A percentile compares a stretch with the other conserved stretches of the same genome.
Conservation (phyloP, 805 yeast genomes). For the Wickerhamomyces kurtzmanii region DNA sequence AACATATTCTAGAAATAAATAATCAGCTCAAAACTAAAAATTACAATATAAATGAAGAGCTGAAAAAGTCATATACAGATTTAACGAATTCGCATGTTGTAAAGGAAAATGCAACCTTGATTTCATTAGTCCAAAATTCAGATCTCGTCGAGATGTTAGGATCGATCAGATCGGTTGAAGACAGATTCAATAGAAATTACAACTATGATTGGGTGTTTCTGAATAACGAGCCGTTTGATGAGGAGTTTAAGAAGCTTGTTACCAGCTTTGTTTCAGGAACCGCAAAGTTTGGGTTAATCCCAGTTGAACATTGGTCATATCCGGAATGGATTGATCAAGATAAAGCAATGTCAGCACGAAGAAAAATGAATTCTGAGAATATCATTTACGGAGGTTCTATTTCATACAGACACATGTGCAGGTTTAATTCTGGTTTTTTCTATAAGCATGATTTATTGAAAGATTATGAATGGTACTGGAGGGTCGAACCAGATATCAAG, state of each 20-base stretch:
- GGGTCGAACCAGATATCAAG: slow-evolving; percentile 58
- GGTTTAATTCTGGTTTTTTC: slow-evolving; percentile 39
- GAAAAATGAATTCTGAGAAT: slow-evolving; percentile 25
- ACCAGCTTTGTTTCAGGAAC: slow-evolving; percentile 40
- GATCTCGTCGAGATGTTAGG: slow-evolving; percentile 45
- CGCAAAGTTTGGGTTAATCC: slow-evolving; percentile 49
- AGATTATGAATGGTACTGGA: slow-evolving; percentile 59
- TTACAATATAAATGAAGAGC: too few species aligned
- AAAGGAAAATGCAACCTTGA: too few species aligned
- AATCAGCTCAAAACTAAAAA: too few species aligned
- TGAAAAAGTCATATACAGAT: too few species aligned
- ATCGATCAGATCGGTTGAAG: slow-evolving; percentile 51
- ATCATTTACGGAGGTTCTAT: slow-evolving; percentile 47
- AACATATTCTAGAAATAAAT: too few species aligned
- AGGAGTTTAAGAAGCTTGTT: slow-evolving; percentile 36
- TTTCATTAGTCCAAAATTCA: too few species aligned
- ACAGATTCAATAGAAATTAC: slow-evolving; percentile 47
- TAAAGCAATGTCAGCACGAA: slow-evolving; percentile 29
- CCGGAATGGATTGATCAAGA: slow-evolving; percentile 51
- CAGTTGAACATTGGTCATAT: slow-evolving; percentile 51
- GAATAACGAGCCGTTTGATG: slow-evolving; percentile 50
- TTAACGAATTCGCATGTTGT: too few species aligned
- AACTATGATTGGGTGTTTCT: slow-evolving; percentile 72
- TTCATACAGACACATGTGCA: slow-evolving; percentile 55
- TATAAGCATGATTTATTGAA: slow-evolving; percentile 45